Evolutionary conservation across 805 yeast species (phyloP).

Genomic region (Wickerhamiella domercqiae): DNA sequence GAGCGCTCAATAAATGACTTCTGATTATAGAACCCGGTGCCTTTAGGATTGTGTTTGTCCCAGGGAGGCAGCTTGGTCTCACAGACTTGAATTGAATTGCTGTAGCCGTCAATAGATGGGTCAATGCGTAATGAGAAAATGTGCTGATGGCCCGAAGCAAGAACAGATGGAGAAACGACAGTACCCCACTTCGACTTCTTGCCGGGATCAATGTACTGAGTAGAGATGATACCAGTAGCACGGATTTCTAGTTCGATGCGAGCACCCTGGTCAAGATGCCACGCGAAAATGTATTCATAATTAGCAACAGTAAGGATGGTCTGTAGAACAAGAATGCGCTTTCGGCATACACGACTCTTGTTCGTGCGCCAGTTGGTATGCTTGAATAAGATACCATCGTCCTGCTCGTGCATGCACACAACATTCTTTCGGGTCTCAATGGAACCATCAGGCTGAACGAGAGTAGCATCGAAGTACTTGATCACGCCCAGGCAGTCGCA

Average conservation of each 20-base stretch:
- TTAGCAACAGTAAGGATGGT: slow-evolving; percentile 74
- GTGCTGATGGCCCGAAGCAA: slow-evolving; percentile 79
- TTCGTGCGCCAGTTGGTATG: slow-evolving; percentile 65
- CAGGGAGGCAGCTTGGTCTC: slow-evolving; percentile 49
- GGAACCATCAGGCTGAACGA: slow-evolving; percentile 43
- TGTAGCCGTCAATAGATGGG: slow-evolving; percentile 68
- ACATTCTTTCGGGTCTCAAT: slow-evolving; percentile 52
- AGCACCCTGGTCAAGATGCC: slow-evolving; percentile 65
- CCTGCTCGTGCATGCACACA: slow-evolving; percentile 75
- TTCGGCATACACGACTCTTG: slow-evolving; percentile 60
- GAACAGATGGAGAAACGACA: slow-evolving; percentile 59
- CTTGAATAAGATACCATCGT: slow-evolving; percentile 60
- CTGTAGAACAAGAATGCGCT: slow-evolving; percentile 65
- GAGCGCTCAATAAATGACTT: slow-evolving; percentile 52
- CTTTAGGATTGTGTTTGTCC: slow-evolving; percentile 44
- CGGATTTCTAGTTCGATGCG: slow-evolving; percentile 63
- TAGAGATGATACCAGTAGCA: slow-evolving; percentile 75
- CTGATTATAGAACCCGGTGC: slow-evolving; percentile 53
- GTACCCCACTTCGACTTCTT: slow-evolving; percentile 58
- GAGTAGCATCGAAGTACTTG: slow-evolving; percentile 51
- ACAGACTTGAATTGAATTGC: slow-evolving; percentile 58
- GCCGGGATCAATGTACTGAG: slow-evolving; percentile 67
- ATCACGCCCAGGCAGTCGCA: slow-evolving; percentile 75
- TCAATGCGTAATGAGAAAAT: slow-evolving; percentile 65
- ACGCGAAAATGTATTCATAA: slow-evolving; percentile 62